Conservation (phyloP, 2,329 filamentous ascomycete species). For the Talaromyces funiculosus region DNA sequence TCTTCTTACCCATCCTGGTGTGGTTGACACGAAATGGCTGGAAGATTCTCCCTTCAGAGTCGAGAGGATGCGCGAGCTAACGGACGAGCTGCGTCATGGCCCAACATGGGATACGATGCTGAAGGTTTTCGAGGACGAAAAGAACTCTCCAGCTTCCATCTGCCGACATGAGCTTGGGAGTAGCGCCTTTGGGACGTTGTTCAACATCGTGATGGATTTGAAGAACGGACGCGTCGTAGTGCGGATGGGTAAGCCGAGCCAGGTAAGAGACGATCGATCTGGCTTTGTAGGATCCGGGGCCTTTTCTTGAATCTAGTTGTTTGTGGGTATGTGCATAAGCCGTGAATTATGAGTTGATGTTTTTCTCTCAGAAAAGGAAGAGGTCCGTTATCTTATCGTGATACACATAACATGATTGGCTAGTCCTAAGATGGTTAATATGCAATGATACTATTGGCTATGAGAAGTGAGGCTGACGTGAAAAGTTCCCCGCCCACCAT, state of each 20-base stretch:
- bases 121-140: slow-evolving; percentile 3
- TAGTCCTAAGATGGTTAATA: not conserved
- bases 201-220: slow-evolving; percentile 11
- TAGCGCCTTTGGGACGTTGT: slow-evolving; percentile 4
- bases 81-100: not conserved
- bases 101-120: not conserved
- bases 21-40: slow-evolving; percentile 1
- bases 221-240: not conserved
- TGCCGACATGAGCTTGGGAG: not conserved
- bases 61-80: not conserved
- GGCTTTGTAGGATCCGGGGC: not conserved
- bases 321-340: not conserved
- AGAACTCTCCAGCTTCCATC: slow-evolving; percentile 1
- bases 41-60: not conserved
- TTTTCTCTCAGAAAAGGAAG: not conserved
- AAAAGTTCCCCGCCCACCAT: not conserved
- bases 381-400: not conserved
- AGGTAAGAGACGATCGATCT: not conserved
- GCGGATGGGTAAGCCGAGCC: slow-evolving; percentile 3
- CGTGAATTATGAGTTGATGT: not conserved
- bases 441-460: not conserved
- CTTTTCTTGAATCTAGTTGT: not conserved
- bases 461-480: slow-evolving; percentile 15
- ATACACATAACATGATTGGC: not conserved
- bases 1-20: not conserved